Base-by-base conservation (phyloP, 116 monocot genomes). In the Cymodocea nodosa region DNA sequence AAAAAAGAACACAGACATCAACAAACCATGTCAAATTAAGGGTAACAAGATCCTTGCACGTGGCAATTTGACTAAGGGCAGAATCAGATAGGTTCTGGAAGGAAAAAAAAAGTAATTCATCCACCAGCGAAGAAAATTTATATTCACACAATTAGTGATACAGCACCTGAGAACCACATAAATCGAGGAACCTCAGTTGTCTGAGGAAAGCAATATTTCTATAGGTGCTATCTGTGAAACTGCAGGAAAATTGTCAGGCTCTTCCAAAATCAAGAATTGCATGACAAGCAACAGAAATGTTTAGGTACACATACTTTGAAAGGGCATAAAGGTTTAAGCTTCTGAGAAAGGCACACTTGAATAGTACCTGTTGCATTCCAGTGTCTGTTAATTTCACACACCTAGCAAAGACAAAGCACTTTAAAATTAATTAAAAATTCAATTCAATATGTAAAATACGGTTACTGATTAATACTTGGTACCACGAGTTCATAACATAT, bases 251-350 rank as follows among this genome's bases (percentile, higher is more conserved):
- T 62, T 61, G 23, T 35, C 65, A 16, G 20, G 30, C 24, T 11
- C 24, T 35, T 11, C 3, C 11, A 30, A 1, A 30, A 30, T 15
- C 16, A 50, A 13, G 13, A 65, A 24, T 66, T 24, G 51, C 39
- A 39, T 18, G 16, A 40, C 8, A 51, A 49, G 20, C 37, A 37
- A 52, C 37, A 60, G 23, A 23, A 52, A 49, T 24, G 14, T 17
- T 53, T 36, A 14, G 20, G 15, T 17, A 52, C 58, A 62, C 37
- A 52, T 69, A 87, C 94, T 80, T 89, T 56, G 90, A 95, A 62
- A 90, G 81, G 24, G 95, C 95, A 73, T 95, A 95, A 56, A 95
- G 83, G 68, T 95, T 95, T 76, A 95, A 80, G 60, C 77, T 83
- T 75, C 69, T 68, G 64, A 95, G 95, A 1, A 54, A 70, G 71